Conservation (phyloP, 1,284 basidiomycete genomes). For the Sparassis latifolia region DNA sequence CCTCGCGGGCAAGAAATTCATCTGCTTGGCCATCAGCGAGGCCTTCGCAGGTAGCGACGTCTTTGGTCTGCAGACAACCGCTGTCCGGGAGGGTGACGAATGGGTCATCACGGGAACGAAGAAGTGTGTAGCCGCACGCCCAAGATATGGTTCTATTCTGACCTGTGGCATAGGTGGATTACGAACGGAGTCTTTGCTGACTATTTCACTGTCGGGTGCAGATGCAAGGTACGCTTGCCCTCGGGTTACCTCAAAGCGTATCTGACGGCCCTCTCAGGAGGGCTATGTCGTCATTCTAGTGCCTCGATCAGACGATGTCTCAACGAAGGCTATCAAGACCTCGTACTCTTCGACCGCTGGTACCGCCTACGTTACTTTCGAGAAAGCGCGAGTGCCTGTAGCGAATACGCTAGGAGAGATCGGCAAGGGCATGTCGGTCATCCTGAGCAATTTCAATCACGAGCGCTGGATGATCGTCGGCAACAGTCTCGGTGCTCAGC, state of each 20-base stretch:
- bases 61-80: constrained; percentile 76
- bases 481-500: constrained; percentile 64
- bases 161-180: constrained; percentile 63
- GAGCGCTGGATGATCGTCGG: constrained; percentile 84
- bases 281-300: constrained; percentile 89
- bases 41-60: constrained; percentile 95
- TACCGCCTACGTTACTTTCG: constrained; percentile 89
- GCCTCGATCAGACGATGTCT: constrained; percentile 71
- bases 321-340: constrained; percentile 90
- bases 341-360: constrained; percentile 82
- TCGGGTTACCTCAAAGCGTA: neutral
- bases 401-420: constrained; percentile 84
- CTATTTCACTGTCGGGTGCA: constrained; percentile 75
- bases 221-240: constrained; percentile 43
- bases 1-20: constrained; percentile 77
- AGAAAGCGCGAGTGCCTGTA: constrained; percentile 84
- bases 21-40: constrained; percentile 70
- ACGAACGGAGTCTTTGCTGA: constrained; percentile 84
- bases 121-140: constrained; percentile 39
- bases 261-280: constrained; percentile 31
- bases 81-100: constrained; percentile 74
- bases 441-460: constrained; percentile 83
- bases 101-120: constrained; percentile 90
- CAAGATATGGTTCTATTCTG: neutral
- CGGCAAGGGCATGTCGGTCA: constrained; percentile 82